Evolutionary conservation across 2,329 filamentous ascomycete genomes (phyloP).

Genomic region (Cladophialophora chaetospira): DNA sequence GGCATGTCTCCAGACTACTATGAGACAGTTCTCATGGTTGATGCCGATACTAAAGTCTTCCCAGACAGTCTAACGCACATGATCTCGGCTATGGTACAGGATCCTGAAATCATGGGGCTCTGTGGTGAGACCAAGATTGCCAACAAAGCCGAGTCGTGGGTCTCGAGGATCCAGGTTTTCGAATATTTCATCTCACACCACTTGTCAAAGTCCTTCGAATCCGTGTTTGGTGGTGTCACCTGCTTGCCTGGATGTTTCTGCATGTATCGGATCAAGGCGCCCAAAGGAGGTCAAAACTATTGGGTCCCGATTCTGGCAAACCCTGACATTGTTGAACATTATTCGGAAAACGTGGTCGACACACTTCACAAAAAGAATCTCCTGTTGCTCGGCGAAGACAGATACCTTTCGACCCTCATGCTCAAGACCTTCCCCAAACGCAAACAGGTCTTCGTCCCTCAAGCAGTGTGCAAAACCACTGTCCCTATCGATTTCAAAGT

Average conservation of each 20-base stretch:
- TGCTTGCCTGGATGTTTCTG: conserved; percentile 98
- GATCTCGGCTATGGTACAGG: conserved; percentile 98
- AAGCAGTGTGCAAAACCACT: conserved; percentile 97
- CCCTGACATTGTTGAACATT: conserved; percentile 97
- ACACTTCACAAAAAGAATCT: conserved; percentile 98
- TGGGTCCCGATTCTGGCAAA: conserved; percentile 99
- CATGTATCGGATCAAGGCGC: conserved; percentile 99
- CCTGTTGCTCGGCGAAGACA: conserved; percentile 87
- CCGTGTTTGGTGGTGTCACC: conserved; percentile 97
- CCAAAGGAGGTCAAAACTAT: conserved; percentile 97
- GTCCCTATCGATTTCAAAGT: conserved; percentile 93
- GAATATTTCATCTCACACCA: conserved; percentile 98
- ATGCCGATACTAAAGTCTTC: conserved; percentile 98
- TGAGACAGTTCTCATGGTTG: conserved; percentile 97
- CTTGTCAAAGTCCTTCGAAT: conserved; percentile 94
- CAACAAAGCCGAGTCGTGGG: conserved; percentile 94
- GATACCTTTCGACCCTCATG: conserved; percentile 96
- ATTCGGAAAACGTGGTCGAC: conserved; percentile 98
- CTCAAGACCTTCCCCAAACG: conserved; percentile 97
- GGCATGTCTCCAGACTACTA: conserved; percentile 98
- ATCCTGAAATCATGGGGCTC: conserved; percentile 98
- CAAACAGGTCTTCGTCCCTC: conserved; percentile 97
- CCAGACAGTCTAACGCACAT: conserved; percentile 98
- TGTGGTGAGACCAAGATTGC: conserved; percentile 99
- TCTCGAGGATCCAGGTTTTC: conserved; percentile 97